Conservation (phyloP, 1,139 yeast species). For the Williopsis jadinii region DNA sequence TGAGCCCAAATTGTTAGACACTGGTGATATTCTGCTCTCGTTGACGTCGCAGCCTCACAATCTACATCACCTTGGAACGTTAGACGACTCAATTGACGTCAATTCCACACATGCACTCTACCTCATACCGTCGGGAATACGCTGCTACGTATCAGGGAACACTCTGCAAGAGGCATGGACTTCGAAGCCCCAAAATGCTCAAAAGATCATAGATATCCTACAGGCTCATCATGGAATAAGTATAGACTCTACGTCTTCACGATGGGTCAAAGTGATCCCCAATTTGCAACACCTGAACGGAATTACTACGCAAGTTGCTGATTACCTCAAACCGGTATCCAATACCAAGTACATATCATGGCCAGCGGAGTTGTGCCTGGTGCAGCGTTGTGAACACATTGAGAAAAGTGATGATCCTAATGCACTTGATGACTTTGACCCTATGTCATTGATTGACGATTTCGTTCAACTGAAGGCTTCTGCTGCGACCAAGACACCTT, state of each 20-base stretch:
- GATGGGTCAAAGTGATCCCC: conserved; percentile 66
- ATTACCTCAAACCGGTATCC: conserved; percentile 42
- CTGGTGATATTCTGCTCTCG: conserved; percentile 42
- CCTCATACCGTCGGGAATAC: conserved; percentile 68
- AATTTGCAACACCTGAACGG: conserved; percentile 62
- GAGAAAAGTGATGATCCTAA: conserved; percentile 1
- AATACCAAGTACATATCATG: conserved; percentile 57
- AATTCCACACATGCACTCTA: conserved; percentile 43
- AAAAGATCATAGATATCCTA: conserved; percentile 40
- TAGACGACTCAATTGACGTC: conserved; percentile 20
- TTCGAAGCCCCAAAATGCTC: conserved; percentile 45
- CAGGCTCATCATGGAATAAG: conserved; percentile 50
- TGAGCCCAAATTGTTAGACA: conserved; percentile 49
- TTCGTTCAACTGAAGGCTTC: conserved; percentile 31
- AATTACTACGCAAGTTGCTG: conserved; percentile 56
- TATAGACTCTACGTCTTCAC: conserved; percentile 16
- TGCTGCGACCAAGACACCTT: conserved; percentile 29
- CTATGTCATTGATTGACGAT: conserved; percentile 30
- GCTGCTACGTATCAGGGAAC: conserved; percentile 52
- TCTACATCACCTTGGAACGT: conserved; percentile 24
- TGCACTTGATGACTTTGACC: conserved; percentile 19
- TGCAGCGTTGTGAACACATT: conserved; percentile 38
- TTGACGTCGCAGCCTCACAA: conserved; percentile 25
- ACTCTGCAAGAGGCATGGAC: conserved; percentile 34
- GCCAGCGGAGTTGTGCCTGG: conserved; percentile 62